Evolutionary conservation across 208 protist genomes (phyloP).

Genomic region (Herpetomonas muscarum): DNA sequence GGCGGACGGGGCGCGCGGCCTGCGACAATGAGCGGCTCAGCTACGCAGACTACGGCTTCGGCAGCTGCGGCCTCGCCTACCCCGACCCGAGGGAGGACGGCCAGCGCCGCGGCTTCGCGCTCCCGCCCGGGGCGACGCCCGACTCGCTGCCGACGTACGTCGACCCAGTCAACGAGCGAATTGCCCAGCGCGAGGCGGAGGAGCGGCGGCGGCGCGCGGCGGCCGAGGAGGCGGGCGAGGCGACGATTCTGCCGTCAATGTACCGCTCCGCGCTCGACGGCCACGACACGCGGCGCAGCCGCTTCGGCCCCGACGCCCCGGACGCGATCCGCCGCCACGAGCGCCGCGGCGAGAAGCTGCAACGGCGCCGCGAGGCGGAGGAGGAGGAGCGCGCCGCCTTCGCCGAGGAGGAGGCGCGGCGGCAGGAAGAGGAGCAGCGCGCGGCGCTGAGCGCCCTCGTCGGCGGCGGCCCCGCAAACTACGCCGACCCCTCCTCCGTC

Average conservation of each 20-base stretch:
- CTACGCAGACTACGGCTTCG: constrained; percentile 68
- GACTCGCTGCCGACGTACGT: constrained; percentile 15
- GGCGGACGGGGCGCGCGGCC: constrained; percentile 45
- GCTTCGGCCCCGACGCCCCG: constrained; percentile 75
- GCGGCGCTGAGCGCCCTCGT: neutral
- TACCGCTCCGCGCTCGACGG: constrained; percentile 74
- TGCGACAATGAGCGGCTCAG: constrained; percentile 57
- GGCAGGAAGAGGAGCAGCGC: neutral
- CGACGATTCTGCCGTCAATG: constrained; percentile 49
- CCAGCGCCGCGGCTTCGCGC: constrained; percentile 39
- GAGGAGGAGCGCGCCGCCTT: constrained; percentile 17
- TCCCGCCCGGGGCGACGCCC: constrained; percentile 24
- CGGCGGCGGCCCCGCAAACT: neutral
- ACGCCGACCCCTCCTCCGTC: too few relatives aligned
- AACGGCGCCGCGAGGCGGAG: constrained; percentile 43
- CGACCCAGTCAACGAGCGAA: constrained; percentile 22
- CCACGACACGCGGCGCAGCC: constrained; percentile 46
- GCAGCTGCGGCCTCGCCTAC: constrained; percentile 31
- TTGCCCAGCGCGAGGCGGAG: constrained; percentile 14
- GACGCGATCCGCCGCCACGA: constrained; percentile 75
- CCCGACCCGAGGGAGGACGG: constrained; percentile 61
- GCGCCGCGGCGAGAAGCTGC: constrained; percentile 74
- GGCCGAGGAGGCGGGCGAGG: constrained; percentile 1
- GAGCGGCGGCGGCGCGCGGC: constrained; percentile 6
- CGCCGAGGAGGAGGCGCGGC: neutral